phyloP scores from a whole-genome alignment of 1,284 basidiomycete genomes.

The Pholiota adiposa region DNA sequence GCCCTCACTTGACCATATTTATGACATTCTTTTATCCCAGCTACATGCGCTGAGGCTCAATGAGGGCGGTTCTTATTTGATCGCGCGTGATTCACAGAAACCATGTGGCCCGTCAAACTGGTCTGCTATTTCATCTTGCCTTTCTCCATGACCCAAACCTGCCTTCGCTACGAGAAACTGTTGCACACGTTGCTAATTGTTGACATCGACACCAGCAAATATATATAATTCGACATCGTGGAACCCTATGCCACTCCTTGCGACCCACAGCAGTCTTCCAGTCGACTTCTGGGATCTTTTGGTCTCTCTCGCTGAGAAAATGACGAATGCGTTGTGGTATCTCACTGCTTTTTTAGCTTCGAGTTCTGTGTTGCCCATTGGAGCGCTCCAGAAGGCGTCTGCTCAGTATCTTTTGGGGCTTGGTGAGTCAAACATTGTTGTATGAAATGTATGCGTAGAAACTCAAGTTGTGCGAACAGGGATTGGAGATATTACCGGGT shows the following conservation, averaged over 20 bases:
- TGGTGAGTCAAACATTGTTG: slow-evolving; percentile 41
- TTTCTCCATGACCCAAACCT: slow-evolving; percentile 3
- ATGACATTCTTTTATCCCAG: neutral
- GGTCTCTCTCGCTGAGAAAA: slow-evolving; percentile 35
- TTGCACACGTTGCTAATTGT: neutral
- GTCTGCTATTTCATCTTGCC: slow-evolving; percentile 1
- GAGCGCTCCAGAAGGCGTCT: slow-evolving; percentile 30
- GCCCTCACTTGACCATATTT: neutral
- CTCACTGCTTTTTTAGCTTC: slow-evolving; percentile 46
- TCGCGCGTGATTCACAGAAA: neutral
- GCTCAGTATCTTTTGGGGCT: slow-evolving; percentile 62
- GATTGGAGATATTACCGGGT: slow-evolving; percentile 81
- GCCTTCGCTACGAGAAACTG: neutral
- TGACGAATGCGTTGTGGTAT: slow-evolving; percentile 42
- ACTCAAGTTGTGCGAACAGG: slow-evolving; percentile 41
- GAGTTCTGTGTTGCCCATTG: slow-evolving; percentile 32
- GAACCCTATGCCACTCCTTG: slow-evolving; percentile 35
- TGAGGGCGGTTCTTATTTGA: neutral
- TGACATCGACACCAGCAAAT: neutral
- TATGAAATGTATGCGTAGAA: neutral
- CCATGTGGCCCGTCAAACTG: neutral
- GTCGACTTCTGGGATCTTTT: slow-evolving; percentile 40
- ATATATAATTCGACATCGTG: slow-evolving; percentile 5
- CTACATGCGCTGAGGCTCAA: neutral
- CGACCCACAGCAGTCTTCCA: slow-evolving; percentile 35